phyloP scores from a whole-genome alignment of 169 alveolate species.

The Eimeria praecox region DNA sequence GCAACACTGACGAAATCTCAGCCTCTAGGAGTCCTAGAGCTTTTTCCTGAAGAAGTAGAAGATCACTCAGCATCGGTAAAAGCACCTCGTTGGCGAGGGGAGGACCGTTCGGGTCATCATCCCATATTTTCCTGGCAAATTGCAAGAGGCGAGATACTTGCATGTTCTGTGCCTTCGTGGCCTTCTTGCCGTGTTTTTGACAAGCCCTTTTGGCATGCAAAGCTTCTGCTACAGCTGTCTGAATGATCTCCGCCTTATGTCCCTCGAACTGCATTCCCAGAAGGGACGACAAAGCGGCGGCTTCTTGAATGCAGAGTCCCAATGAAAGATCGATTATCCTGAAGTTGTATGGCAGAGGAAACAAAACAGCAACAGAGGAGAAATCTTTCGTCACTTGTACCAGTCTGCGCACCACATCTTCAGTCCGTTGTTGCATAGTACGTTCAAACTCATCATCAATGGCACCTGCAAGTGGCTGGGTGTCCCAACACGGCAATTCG shows the following conservation, averaged over 20 bases:
- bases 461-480: background rate
- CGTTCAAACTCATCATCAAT: background rate
- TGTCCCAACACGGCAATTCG: background rate
- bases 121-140: background rate
- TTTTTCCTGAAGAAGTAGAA: background rate
- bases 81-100: background rate
- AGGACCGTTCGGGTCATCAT: background rate
- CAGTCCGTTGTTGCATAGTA: background rate
- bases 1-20: background rate
- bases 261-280: background rate
- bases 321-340: background rate
- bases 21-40: background rate
- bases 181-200: background rate
- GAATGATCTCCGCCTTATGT: background rate
- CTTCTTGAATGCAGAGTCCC: conserved; percentile 3
- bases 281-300: background rate
- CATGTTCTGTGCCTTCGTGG: background rate
- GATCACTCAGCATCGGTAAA: background rate
- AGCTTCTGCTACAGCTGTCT: background rate
- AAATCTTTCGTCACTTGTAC: background rate
- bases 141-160: background rate
- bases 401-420: background rate
- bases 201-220: background rate
- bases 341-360: background rate
- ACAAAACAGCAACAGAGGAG: background rate